These are phyloP conservation scores for Sindora glabra DNA, from an alignment of 306 rosid species.

Conservation along the genomic window DNA sequence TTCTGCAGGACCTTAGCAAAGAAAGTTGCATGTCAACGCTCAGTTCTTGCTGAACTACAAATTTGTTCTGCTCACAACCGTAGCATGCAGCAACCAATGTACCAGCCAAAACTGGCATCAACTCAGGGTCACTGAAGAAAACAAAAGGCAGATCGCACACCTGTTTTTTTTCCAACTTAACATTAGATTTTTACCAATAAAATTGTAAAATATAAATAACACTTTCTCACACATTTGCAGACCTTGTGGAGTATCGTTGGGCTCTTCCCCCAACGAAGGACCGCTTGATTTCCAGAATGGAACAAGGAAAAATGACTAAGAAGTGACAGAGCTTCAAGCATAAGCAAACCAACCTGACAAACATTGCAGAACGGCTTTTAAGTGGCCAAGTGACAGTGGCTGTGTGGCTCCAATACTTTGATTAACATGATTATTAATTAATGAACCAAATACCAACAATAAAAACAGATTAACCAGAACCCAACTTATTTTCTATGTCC, in stretches of 20 bases:
- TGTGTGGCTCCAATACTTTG: neutral
- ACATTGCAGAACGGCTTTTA: slow-evolving; percentile 14
- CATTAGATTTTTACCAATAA: slow-evolving; percentile 28
- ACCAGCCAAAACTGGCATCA: slow-evolving; percentile 93
- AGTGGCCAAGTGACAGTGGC: slow-evolving; percentile 2
- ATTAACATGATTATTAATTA: neutral
- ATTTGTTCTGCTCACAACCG: slow-evolving; percentile 85
- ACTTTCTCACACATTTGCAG: slow-evolving; percentile 13
- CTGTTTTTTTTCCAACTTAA: slow-evolving; percentile 41
- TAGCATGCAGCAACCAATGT: slow-evolving; percentile 87
- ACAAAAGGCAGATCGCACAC: slow-evolving; percentile 90
- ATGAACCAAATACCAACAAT: neutral
- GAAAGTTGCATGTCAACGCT: slow-evolving; percentile 88
- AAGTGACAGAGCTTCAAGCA: slow-evolving; percentile 76
- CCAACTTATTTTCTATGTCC: neutral
- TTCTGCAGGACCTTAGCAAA: slow-evolving; percentile 73
- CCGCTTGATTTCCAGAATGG: slow-evolving; percentile 90
- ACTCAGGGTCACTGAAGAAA: slow-evolving; percentile 95
- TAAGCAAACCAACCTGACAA: slow-evolving; percentile 72
- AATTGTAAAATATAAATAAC: slow-evolving; percentile 2
- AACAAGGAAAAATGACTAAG: slow-evolving; percentile 89
- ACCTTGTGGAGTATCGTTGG: slow-evolving; percentile 98
- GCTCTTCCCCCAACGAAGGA: slow-evolving; percentile 95
- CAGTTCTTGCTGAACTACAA: slow-evolving; percentile 85
- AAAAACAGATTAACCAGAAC: neutral